phyloP scores from a whole-genome alignment of 2,329 filamentous ascomycete species.

The Truncatella angustata region DNA sequence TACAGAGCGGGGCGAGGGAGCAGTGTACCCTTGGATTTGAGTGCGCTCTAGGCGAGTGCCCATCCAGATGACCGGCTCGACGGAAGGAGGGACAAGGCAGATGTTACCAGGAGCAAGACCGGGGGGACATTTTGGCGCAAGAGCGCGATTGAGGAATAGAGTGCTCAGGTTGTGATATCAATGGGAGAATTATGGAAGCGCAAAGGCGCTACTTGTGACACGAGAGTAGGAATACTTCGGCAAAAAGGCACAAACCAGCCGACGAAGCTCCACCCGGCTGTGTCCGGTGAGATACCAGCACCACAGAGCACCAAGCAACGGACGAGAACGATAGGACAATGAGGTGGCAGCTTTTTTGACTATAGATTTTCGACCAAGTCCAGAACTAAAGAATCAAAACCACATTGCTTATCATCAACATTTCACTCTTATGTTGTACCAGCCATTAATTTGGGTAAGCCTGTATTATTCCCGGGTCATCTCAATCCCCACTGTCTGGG shows the following conservation, averaged over 20 bases:
- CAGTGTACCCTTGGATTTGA: constrained; percentile 87
- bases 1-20: constrained; percentile 91
- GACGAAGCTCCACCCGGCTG: too few species aligned
- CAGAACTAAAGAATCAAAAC: too few species aligned
- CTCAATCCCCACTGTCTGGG: too few species aligned
- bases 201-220: not conserved
- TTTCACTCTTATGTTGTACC: too few species aligned
- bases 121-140: not conserved
- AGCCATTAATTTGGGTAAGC: not conserved
- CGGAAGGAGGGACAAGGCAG: not conserved
- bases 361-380: too few species aligned
- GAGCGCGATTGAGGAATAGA: constrained; percentile 6
- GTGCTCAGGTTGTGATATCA: not conserved
- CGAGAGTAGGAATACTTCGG: not conserved
- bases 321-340: too few species aligned
- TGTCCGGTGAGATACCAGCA: too few species aligned
- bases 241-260: too few species aligned
- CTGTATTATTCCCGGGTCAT: not conserved
- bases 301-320: too few species aligned
- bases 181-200: not conserved
- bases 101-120: not conserved
- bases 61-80: constrained; percentile 11
- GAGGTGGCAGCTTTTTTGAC: too few species aligned
- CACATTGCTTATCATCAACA: too few species aligned
- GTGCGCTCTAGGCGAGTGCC: constrained; percentile 41